Conservation (phyloP, 345 rosid genomes). For the Citrus hindsii region DNA sequence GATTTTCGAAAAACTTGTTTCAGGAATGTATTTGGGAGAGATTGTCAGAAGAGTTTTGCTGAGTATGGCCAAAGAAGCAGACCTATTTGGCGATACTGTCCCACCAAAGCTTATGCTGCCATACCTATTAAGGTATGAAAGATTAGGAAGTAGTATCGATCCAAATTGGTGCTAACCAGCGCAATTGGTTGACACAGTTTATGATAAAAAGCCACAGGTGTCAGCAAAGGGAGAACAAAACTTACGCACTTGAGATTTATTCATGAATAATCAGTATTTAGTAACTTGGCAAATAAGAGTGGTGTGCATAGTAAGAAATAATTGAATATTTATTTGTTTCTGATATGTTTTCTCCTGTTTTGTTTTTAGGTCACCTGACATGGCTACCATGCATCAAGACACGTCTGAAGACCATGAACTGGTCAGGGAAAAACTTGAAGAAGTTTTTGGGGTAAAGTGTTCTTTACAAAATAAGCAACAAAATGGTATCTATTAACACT, state of each 20-base stretch:
- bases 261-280: not conserved
- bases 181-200: too few relatives aligned
- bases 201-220: too few relatives aligned
- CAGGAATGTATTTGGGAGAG: conserved; percentile 73
- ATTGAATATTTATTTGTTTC: not conserved
- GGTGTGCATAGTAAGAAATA: not conserved
- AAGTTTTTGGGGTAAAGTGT: conserved; percentile 44
- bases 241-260: not conserved
- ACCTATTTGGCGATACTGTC: conserved; percentile 46
- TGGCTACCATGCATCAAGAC: conserved; percentile 80
- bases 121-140: conserved; percentile 44
- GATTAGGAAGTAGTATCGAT: not conserved
- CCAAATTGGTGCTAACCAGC: too few relatives aligned
- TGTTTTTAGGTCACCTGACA: conserved; percentile 41
- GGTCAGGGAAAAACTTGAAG: conserved; percentile 43
- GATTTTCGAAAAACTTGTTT: conserved; percentile 59
- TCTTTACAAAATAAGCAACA: not conserved
- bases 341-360: not conserved
- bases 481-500: not conserved
- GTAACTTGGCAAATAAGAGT: not conserved
- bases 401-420: conserved; percentile 45
- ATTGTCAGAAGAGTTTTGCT: conserved; percentile 65
- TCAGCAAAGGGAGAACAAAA: not conserved
- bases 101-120: conserved; percentile 52
- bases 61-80: conserved; percentile 55